Evolutionary conservation across 2,329 filamentous ascomycete species (phyloP).

Genomic region (Colletotrichum salicis): DNA sequence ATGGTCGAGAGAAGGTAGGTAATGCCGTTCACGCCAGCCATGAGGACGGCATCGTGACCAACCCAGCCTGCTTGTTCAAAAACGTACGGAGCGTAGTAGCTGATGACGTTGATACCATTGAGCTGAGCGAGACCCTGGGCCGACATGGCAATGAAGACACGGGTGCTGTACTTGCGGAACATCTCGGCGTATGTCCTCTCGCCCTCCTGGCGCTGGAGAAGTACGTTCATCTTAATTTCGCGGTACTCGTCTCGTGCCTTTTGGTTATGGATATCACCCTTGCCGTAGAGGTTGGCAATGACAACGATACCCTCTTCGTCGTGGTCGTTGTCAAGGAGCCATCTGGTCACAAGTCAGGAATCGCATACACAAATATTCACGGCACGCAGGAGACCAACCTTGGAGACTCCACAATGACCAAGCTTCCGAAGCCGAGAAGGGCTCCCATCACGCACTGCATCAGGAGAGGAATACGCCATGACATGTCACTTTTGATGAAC

Average conservation of each 20-base stretch:
- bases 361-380: constrained; percentile 17
- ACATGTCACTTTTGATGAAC: constrained; percentile 84
- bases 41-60: constrained; percentile 89
- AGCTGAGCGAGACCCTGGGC: constrained; percentile 95
- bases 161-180: constrained; percentile 91
- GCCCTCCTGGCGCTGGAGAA: constrained; percentile 92
- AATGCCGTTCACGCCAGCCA: constrained; percentile 94
- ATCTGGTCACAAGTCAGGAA: constrained; percentile 63
- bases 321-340: constrained; percentile 96
- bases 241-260: constrained; percentile 96
- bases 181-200: constrained; percentile 92
- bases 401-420: constrained; percentile 96
- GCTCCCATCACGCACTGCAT: constrained; percentile 97
- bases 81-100: constrained; percentile 96
- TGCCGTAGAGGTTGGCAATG: constrained; percentile 96
- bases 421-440: constrained; percentile 83
- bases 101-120: constrained; percentile 99
- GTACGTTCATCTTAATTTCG: constrained; percentile 98
- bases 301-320: constrained; percentile 99
- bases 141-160: constrained; percentile 98
- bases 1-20: constrained; percentile 93
- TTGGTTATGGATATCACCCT: constrained; percentile 91
- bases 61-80: constrained; percentile 98
- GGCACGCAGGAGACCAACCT: constrained; percentile 65
- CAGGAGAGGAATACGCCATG: constrained; percentile 89